Percentiles rank a stretch among this genome's conserved stretches.
Evolutionary conservation across 192 early-diverging fungal species (phyloP).

Genomic region (Funneliformis mosseae): DNA sequence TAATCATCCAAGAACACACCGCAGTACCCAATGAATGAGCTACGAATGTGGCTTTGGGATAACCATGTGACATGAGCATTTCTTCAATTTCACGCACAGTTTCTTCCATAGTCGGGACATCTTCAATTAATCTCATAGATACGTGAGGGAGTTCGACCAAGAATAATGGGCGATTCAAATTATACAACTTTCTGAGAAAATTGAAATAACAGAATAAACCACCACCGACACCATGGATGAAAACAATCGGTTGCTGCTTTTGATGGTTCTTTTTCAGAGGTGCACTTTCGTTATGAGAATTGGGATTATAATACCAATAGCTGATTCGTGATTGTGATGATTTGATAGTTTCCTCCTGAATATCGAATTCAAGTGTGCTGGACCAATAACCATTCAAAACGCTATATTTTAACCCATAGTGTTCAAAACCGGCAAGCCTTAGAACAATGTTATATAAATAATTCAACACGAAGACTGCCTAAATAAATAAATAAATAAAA

Average conservation of each 20-base stretch:
- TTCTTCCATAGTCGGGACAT: slow-evolving; percentile 58
- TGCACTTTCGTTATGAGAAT: neutral
- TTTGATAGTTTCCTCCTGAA: slow-evolving; percentile 4
- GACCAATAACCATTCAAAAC: slow-evolving; percentile 27
- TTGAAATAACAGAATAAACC: slow-evolving; percentile 59
- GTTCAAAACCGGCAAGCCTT: slow-evolving; percentile 33
- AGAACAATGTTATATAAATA: neutral
- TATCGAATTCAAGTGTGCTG: slow-evolving; percentile 21
- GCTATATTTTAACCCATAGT: neutral
- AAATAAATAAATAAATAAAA: slow-evolving; percentile 28
- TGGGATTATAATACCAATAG: slow-evolving; percentile 48
- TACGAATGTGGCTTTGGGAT: slow-evolving; percentile 61
- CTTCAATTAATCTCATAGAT: slow-evolving; percentile 63
- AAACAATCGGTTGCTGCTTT: slow-evolving; percentile 57
- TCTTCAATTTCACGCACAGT: slow-evolving; percentile 56
- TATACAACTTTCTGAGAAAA: slow-evolving; percentile 49
- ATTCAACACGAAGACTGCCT: neutral
- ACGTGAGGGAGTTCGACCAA: slow-evolving; percentile 64
- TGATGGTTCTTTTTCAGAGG: slow-evolving; percentile 21
- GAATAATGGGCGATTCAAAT: slow-evolving; percentile 51
- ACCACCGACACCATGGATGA: slow-evolving; percentile 74
- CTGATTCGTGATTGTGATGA: slow-evolving; percentile 26
- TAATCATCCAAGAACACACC: slow-evolving; percentile 60
- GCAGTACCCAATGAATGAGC: slow-evolving; percentile 70
- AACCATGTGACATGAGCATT: slow-evolving; percentile 56